Percentiles rank a stretch among this genome's conserved stretches.
Conservation (phyloP, 768 basidiomycete species). For the Mycena pura region DNA sequence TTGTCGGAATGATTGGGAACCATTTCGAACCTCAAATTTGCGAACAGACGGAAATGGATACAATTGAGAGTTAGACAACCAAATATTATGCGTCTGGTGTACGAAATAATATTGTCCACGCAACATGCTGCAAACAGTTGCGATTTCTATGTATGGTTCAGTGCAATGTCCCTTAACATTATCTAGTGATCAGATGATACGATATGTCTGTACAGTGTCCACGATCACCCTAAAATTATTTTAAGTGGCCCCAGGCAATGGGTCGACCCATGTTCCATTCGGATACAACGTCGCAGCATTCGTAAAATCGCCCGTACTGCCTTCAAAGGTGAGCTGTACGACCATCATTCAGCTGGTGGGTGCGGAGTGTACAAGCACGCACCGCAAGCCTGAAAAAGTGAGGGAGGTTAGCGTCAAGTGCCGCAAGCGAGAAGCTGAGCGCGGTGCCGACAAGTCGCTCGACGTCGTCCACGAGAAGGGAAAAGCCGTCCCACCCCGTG, state of each 20-base stretch:
- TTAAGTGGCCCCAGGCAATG: constrained; percentile 69
- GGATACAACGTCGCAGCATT: constrained; percentile 77
- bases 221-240: neutral
- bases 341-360: constrained; percentile 2
- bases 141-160: no score
- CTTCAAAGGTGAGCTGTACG: constrained; percentile 54
- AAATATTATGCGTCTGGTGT: no score
- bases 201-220: constrained; percentile 18
- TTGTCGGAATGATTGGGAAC: no score
- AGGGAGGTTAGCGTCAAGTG: constrained; percentile 62
- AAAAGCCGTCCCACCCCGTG: constrained; percentile 75
- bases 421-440: constrained; percentile 73
- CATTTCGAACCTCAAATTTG: no score
- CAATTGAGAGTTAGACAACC: no score
- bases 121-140: no score
- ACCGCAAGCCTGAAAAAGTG: constrained; percentile 86
- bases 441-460: constrained; percentile 75
- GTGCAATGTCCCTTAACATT: no score
- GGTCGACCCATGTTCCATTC: constrained; percentile 84
- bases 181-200: no score
- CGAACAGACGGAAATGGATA: no score
- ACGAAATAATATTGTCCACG: no score
- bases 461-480: constrained; percentile 86
- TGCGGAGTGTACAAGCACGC: constrained; percentile 38
- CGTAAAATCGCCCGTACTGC: constrained; percentile 75